Evolutionary conservation across 164 flowering plant species (phyloP).

Genomic region (Echeveria elegans): DNA sequence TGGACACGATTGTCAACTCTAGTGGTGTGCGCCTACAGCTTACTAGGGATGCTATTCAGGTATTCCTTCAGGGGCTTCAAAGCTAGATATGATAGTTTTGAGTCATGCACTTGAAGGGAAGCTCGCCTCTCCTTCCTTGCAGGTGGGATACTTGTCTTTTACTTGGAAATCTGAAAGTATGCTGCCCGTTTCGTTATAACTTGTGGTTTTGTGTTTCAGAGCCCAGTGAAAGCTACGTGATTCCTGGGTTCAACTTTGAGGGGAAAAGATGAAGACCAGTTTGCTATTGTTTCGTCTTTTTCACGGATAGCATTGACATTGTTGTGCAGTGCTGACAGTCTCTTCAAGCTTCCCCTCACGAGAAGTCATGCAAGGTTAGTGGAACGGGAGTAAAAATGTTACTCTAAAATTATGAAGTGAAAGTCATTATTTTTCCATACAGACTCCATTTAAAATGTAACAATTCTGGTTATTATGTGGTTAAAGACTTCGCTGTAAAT

Average conservation of each 20-base stretch:
- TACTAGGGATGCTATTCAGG: conserved; percentile 85
- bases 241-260: conserved; percentile 87
- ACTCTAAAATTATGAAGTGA: too few species aligned
- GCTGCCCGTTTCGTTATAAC: too few species aligned
- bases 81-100: conserved; percentile 70
- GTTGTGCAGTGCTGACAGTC: conserved; percentile 73
- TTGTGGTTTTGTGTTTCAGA: conserved; percentile 41
- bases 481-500: too few species aligned
- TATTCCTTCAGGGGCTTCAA: conserved; percentile 77
- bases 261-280: conserved; percentile 62
- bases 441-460: too few species aligned
- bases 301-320: conserved; percentile 56
- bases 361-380: conserved; percentile 73
- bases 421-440: neutral
- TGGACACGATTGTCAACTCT: conserved; percentile 84
- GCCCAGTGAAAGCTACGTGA: conserved; percentile 84
- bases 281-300: conserved; percentile 55
- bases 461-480: too few species aligned
- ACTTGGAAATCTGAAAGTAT: neutral
- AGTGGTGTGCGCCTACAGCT: conserved; percentile 96
- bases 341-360: conserved; percentile 85
- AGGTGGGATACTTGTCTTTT: conserved; percentile 34
- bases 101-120: conserved; percentile 72
- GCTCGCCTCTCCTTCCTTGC: conserved; percentile 85
- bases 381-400: neutral